phyloP scores from a whole-genome alignment of 1,139 yeast genomes.

The Protomyces macrosporus region DNA sequence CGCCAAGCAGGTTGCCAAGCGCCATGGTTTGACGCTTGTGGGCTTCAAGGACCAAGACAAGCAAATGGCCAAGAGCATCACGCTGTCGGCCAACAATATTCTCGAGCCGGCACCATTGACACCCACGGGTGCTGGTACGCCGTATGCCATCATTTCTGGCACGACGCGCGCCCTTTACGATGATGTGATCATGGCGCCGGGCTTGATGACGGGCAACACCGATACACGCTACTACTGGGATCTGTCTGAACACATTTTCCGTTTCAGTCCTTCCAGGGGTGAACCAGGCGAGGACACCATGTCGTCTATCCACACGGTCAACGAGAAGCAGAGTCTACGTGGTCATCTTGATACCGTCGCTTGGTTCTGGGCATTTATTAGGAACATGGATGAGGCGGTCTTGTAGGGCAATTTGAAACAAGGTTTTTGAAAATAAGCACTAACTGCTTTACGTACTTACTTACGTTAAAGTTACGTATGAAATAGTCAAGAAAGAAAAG shows the following conservation, averaged over 20 bases:
- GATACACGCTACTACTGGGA: conserved; percentile 48
- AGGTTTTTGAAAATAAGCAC: too few species aligned
- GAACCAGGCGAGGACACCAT: conserved; percentile 21
- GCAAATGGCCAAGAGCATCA: conserved; percentile 29
- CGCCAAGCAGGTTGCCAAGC: conserved; percentile 44
- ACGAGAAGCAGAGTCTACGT: conserved; percentile 52
- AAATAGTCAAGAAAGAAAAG: not conserved
- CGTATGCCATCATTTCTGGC: conserved; percentile 56
- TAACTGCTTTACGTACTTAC: too few species aligned
- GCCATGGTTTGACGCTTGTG: conserved; percentile 47
- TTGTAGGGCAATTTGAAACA: too few species aligned
- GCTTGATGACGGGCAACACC: conserved; percentile 72
- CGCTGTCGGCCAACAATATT: conserved; percentile 30
- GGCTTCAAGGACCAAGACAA: conserved; percentile 38
- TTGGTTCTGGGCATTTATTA: conserved; percentile 53
- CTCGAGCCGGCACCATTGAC: conserved; percentile 60
- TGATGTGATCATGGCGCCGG: conserved; percentile 56
- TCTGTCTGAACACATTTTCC: conserved; percentile 64
- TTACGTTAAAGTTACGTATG: too few species aligned
- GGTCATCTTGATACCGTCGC: conserved; percentile 56
- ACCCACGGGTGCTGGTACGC: conserved; percentile 43
- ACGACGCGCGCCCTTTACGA: conserved; percentile 54
- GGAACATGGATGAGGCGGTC: conserved; percentile 36
- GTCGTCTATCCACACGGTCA: conserved; percentile 49
- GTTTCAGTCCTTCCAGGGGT: conserved; percentile 49